phyloP scores from a whole-genome alignment of 805 yeast species.

The Dipodascopsis tothii region DNA sequence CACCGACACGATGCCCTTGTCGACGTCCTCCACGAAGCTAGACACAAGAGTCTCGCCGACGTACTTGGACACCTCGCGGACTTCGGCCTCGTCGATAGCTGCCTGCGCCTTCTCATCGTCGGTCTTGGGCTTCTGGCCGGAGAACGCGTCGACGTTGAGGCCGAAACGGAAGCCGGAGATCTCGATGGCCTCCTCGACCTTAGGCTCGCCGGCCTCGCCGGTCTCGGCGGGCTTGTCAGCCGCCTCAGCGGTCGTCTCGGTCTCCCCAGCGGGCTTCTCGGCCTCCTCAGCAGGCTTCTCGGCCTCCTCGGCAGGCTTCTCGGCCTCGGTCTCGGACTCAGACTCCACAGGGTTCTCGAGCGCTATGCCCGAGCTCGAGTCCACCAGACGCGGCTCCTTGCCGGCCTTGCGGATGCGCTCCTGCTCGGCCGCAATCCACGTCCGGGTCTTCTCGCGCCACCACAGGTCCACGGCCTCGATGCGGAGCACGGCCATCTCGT shows the following conservation, averaged over 20 bases:
- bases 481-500: conserved; percentile 68
- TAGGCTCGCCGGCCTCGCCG: conserved; percentile 15
- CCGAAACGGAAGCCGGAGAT: conserved; percentile 35
- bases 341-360: not conserved
- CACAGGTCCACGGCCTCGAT: conserved; percentile 85
- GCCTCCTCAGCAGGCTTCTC: conserved; percentile 9
- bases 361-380: not conserved
- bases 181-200: conserved; percentile 7
- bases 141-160: conserved; percentile 75
- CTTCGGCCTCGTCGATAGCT: conserved; percentile 52
- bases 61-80: conserved; percentile 61
- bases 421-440: conserved; percentile 43
- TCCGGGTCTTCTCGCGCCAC: conserved; percentile 67
- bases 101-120: conserved; percentile 33
- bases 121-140: conserved; percentile 34
- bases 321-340: conserved; percentile 1
- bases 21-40: conserved; percentile 50
- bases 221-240: conserved; percentile 23
- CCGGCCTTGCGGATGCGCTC: conserved; percentile 40
- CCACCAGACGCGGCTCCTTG: conserved; percentile 27
- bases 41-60: conserved; percentile 55
- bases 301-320: conserved; percentile 1
- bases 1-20: conserved; percentile 42
- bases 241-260: conserved; percentile 1
- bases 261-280: conserved; percentile 5